Base-by-base conservation (phyloP, 129 eudicot genomes). In the Glebionis coronaria region DNA sequence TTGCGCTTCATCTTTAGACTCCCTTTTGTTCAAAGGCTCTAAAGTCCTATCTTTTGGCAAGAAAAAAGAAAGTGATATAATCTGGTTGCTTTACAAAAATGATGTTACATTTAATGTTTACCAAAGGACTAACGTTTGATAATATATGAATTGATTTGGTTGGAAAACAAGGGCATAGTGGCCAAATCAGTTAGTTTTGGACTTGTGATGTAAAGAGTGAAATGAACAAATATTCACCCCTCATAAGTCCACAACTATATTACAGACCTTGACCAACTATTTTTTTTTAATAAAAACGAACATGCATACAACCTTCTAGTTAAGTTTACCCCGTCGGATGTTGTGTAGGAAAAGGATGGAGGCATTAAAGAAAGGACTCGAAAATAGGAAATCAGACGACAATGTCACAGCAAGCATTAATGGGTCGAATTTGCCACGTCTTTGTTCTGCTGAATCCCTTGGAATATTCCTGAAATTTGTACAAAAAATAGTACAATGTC, bases 331-430 rank as follows among this genome's bases (percentile, higher is more conserved):
- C 7, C 11, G n/a, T 47, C 23, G 62, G 23, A 50, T 40, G n/a
- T 56, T 60, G 20, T 74, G 67, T 85, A 93, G 97, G 85, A 89
- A 70, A 76, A 81, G 99, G 62, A 69, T 89, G 70, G 99, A 84
- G 61, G 87, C 95, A 57, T 69, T 93, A 82, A 86, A 89, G 82
- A 79, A 78, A 77, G 99, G 99, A 54, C 70, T 93, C 74, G 97
- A 93, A 71, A 84, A 77, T 21, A 82, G 95, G 74, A 84, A 82
- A 61, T 78, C 65, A 28, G 90, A 86, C 9, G 85, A 85, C 19
- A 65, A 44, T 3, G 69, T 46, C 13, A 58, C 78, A 52, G 40
- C 60, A 27, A 83, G 81, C n/a, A 74, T 70, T 61, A 70, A 49
- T n/a, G n/a, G n/a, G n/a, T n/a, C n/a, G n/a, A n/a, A n/a, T n/a